Conservation (phyloP, 306 rosid genomes). For the Cucurbita argyrosperma region DNA sequence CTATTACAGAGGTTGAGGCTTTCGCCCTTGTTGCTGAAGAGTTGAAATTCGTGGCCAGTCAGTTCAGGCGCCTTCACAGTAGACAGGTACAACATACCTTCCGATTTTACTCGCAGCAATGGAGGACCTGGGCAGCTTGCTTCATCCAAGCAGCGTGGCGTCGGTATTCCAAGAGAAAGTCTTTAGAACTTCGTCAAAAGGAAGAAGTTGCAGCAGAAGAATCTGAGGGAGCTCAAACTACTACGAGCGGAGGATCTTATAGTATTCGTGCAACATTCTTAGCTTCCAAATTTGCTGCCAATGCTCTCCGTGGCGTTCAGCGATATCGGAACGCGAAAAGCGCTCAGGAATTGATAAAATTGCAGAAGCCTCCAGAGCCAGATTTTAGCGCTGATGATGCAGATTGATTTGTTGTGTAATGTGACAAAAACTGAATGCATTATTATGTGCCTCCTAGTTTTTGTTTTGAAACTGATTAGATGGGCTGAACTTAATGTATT, state of each 20-base stretch:
- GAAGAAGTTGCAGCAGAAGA: constrained; percentile 44
- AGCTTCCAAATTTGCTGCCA: constrained; percentile 85
- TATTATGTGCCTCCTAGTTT: neutral
- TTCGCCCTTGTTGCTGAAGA: constrained; percentile 88
- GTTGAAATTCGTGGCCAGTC: constrained; percentile 87
- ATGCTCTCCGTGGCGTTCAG: constrained; percentile 84
- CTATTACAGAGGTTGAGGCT: constrained; percentile 80
- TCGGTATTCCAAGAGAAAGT: constrained; percentile 69
- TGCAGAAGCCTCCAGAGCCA: constrained; percentile 95
- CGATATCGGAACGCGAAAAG: constrained; percentile 67
- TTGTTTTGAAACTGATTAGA: neutral
- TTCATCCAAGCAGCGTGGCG: constrained; percentile 99
- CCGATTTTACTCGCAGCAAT: constrained; percentile 93
- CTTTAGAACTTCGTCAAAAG: constrained; percentile 60
- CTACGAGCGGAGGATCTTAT: constrained; percentile 39
- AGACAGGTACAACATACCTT: constrained; percentile 97
- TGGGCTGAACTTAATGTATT: neutral
- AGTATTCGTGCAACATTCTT: constrained; percentile 80
- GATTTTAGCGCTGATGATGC: constrained; percentile 82
- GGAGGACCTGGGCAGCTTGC: constrained; percentile 99
- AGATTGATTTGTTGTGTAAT: constrained; percentile 19
- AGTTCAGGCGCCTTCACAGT: constrained; percentile 95
- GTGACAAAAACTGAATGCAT: neutral
- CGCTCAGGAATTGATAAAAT: constrained; percentile 67
- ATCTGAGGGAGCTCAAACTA: constrained; percentile 27